Conservation (phyloP, 306 rosid species). For the Quercus glauca region DNA sequence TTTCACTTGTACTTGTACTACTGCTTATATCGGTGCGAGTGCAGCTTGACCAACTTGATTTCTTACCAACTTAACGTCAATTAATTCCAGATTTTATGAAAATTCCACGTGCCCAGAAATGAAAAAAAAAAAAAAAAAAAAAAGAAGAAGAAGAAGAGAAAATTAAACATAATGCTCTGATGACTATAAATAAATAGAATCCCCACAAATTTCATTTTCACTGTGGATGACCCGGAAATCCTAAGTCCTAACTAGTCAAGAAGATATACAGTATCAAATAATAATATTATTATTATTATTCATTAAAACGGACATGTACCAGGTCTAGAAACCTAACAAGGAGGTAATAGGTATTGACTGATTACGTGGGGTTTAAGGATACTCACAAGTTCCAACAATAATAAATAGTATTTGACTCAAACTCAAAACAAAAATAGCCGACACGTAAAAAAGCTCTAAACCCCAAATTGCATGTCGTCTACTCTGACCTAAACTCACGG, state of each 20-base stretch:
- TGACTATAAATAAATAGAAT: too few species aligned
- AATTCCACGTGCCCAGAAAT: too few species aligned
- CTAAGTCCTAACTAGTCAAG: neutral
- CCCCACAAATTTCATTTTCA: too few species aligned
- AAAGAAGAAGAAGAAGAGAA: too few species aligned
- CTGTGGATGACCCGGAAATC: neutral
- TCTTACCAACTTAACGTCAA: too few species aligned
- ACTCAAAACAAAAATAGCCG: constrained; percentile 13
- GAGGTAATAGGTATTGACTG: neutral
- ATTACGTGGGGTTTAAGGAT: constrained; percentile 15
- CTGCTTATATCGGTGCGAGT: too few species aligned
- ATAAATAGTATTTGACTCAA: neutral
- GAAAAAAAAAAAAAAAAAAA: too few species aligned
- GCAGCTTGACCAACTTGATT: too few species aligned
- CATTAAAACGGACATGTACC: constrained; percentile 21
- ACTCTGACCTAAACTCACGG: constrained; percentile 36
- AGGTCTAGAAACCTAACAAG: constrained; percentile 17
- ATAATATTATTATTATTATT: neutral
- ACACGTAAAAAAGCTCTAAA: constrained; percentile 34
- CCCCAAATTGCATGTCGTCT: constrained; percentile 12
- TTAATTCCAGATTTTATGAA: too few species aligned
- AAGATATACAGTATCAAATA: neutral
- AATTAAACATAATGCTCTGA: too few species aligned
- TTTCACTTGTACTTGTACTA: too few species aligned
- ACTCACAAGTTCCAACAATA: neutral